phyloP scores from a whole-genome alignment of 768 basidiomycete genomes.

The Leucosporidium scottii region DNA sequence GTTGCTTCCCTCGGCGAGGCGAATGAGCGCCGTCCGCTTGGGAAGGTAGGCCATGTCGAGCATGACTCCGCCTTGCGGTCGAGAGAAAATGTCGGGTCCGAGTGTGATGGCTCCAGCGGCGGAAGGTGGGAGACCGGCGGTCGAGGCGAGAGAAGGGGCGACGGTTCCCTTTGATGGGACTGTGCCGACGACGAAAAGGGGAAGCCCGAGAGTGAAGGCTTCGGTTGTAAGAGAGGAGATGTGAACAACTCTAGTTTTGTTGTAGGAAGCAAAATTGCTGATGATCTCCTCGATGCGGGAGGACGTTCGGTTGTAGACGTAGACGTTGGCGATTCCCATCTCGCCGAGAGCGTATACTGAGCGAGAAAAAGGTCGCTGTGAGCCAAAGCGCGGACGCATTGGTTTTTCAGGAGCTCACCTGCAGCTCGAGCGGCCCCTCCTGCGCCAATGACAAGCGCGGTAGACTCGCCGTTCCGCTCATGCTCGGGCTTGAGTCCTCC shows the following conservation, averaged over 20 bases:
- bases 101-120: constrained; percentile 41
- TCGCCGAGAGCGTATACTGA: constrained; percentile 68
- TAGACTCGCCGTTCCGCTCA: constrained; percentile 40
- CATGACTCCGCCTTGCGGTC: constrained; percentile 53
- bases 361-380: too few relatives aligned
- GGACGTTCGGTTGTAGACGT: constrained; percentile 75
- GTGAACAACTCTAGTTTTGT: constrained; percentile 52
- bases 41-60: constrained; percentile 94
- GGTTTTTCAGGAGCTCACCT: not conserved
- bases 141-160: constrained; percentile 51
- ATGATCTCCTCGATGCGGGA: constrained; percentile 63
- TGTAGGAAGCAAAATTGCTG: constrained; percentile 56
- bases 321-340: constrained; percentile 61
- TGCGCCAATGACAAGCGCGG: constrained; percentile 79
- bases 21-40: constrained; percentile 65
- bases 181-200: constrained; percentile 75
- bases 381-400: too few relatives aligned
- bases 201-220: constrained; percentile 40
- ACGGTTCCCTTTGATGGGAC: constrained; percentile 50
- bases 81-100: constrained; percentile 52
- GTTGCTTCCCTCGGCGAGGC: constrained; percentile 51
- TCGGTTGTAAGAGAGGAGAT: constrained; percentile 49
- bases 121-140: constrained; percentile 38
- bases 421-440: constrained; percentile 92
- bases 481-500: not conserved